phyloP scores from a whole-genome alignment of 768 basidiomycete species.

The Suillus ampliporus region DNA sequence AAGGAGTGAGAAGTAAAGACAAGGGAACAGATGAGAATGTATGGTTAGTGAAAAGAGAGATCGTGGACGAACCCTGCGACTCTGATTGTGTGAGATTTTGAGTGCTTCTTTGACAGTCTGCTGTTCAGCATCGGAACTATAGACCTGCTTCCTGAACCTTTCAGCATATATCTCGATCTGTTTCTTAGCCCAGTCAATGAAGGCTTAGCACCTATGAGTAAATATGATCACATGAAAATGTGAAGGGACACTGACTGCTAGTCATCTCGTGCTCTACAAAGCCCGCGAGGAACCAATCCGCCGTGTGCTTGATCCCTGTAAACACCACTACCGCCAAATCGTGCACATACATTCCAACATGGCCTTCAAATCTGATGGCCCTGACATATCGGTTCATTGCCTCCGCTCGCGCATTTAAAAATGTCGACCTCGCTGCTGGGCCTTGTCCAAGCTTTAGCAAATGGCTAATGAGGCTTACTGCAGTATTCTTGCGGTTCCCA shows the following conservation, averaged over 20 bases:
- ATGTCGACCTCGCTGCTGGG: constrained; percentile 80
- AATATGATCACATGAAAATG: not conserved
- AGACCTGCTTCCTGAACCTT: constrained; percentile 91
- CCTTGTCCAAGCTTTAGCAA: constrained; percentile 78
- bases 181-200: constrained; percentile 92
- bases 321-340: constrained; percentile 91
- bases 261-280: constrained; percentile 96
- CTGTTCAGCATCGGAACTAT: constrained; percentile 76
- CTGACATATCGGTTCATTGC: constrained; percentile 80
- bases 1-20: not conserved
- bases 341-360: constrained; percentile 82
- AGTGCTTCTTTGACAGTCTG: constrained; percentile 79
- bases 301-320: constrained; percentile 94
- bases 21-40: no score
- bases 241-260: constrained; percentile 65
- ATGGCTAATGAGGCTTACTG: constrained; percentile 72
- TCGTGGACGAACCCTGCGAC: constrained; percentile 69
- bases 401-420: constrained; percentile 77
- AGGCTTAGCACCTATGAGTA: constrained; percentile 55
- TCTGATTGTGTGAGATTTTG: constrained; percentile 78
- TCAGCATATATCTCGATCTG: constrained; percentile 84
- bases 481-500: constrained; percentile 76
- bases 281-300: constrained; percentile 96
- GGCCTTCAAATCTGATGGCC: constrained; percentile 89
- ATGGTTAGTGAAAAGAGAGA: not conserved